Percentiles rank a stretch among this genome's conserved stretches.
phyloP scores from a whole-genome alignment of 306 rosid genomes.

The Vigna radiata region DNA sequence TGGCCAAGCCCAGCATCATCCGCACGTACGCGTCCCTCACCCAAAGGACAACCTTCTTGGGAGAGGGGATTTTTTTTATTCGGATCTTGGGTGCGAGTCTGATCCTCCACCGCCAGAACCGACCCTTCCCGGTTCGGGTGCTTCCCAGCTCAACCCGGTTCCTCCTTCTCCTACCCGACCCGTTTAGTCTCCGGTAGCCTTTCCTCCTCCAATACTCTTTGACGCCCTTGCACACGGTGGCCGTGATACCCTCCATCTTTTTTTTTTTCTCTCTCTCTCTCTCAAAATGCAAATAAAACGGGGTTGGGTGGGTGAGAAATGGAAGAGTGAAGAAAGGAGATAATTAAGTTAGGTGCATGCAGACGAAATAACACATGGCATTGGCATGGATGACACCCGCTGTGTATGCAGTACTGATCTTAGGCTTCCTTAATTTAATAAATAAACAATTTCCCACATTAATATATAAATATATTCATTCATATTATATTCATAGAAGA shows the following conservation, averaged over 20 bases:
- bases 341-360: constrained; percentile 43
- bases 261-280: neutral
- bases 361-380: constrained; percentile 31
- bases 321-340: neutral
- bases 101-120: constrained; percentile 66
- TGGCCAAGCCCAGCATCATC: constrained; percentile 76
- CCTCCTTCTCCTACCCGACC: constrained; percentile 42
- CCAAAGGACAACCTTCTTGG: constrained; percentile 69
- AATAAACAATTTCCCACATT: neutral
- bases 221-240: constrained; percentile 52
- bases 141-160: constrained; percentile 49
- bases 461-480: no score
- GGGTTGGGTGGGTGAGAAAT: neutral
- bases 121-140: constrained; percentile 43
- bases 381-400: neutral
- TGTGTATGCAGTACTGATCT: neutral
- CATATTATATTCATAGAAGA: no score
- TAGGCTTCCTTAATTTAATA: neutral
- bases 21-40: constrained; percentile 80
- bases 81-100: constrained; percentile 70
- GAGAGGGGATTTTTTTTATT: constrained; percentile 55
- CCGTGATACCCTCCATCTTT: constrained; percentile 67
- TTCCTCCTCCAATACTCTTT: constrained; percentile 63
- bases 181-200: constrained; percentile 56
- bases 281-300: neutral